Percentiles rank a stretch among this genome's conserved stretches.
phyloP scores from a whole-genome alignment of 305 asterid genomes.

The Striga hermonthica region DNA sequence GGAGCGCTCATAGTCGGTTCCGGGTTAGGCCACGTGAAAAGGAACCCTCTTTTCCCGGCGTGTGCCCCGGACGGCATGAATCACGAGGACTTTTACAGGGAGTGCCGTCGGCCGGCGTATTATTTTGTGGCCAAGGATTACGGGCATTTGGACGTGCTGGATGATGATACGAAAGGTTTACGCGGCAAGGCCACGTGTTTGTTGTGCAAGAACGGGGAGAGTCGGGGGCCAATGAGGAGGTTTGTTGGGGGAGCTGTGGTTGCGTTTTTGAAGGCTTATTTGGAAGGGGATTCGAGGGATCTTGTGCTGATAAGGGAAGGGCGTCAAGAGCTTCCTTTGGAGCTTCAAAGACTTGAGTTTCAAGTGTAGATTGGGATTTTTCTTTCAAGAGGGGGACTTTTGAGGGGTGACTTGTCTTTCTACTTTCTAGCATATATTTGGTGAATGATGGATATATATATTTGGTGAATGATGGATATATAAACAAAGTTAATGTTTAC shows the following conservation, averaged over 20 bases:
- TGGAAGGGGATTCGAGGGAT: constrained; percentile 45
- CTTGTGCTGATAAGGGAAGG: constrained; percentile 54
- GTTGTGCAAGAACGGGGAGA: constrained; percentile 72
- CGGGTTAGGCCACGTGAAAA: constrained; percentile 65
- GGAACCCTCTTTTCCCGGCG: constrained; percentile 67
- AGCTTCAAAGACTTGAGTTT: constrained; percentile 54
- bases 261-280: constrained; percentile 69
- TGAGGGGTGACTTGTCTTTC: neutral
- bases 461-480: too few species aligned
- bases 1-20: constrained; percentile 65
- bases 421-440: too few species aligned
- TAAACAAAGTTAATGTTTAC: too few species aligned
- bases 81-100: constrained; percentile 63
- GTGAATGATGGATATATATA: too few species aligned
- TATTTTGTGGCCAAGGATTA: constrained; percentile 77
- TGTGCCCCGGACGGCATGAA: constrained; percentile 91
- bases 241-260: constrained; percentile 69
- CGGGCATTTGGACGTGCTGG: constrained; percentile 86
- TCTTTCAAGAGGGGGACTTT: too few species aligned
- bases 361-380: constrained; percentile 25
- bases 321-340: constrained; percentile 43
- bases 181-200: constrained; percentile 62
- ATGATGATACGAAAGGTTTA: constrained; percentile 69
- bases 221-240: constrained; percentile 76
- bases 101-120: constrained; percentile 55